Base-by-base conservation (phyloP, 2,329 filamentous ascomycete species). In the Aspergillus sp. region DNA sequence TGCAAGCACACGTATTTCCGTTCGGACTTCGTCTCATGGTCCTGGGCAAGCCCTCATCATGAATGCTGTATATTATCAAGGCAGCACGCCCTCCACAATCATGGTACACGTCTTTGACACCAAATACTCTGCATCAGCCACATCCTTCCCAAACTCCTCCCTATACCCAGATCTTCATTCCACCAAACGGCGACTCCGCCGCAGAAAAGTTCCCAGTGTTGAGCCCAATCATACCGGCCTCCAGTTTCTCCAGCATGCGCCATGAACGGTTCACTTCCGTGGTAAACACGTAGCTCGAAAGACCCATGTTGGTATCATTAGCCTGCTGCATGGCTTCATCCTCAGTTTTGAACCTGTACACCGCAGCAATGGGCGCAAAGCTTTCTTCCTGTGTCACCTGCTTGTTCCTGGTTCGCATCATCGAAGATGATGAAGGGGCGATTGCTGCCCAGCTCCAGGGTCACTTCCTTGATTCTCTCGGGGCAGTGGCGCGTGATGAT, bases 201-300 rank as follows among this genome's bases (percentile, higher is more conserved):
- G 82, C 81, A 1, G 81, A 23, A 41, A 33, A 60, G 65, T 56
- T 59, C 72, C 79, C 77, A 48, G 77, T 81, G 55, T 83, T 83
- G 67, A 83, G 69, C 13, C 82, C 83, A 58, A 86, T 82, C 83
- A 85, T 86, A 3, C 82, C 83, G 3, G 83, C 82, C 61, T 86
- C 82, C 30, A 86, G 62, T 53, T 80, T 83, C 70, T 86, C 83
- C 48, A 85, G 69, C 60, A 86, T 66, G 49, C 83, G 73, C 79
- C 82, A 84, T 44, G 80, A 73, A 0, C 82, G 79, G 59, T 85
- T 81, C 5, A 85, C 69, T 56, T 84, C 80, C 69, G 83, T 84
- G 1, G 83, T 86, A 65, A 85, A 85, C 52, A 80, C 80, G 57
- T 86, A 86, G 35, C 79, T 82, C 5, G 83, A 82, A 50, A 85